Conservation (phyloP, 805 yeast genomes). For the Kuraishia hungarica region DNA sequence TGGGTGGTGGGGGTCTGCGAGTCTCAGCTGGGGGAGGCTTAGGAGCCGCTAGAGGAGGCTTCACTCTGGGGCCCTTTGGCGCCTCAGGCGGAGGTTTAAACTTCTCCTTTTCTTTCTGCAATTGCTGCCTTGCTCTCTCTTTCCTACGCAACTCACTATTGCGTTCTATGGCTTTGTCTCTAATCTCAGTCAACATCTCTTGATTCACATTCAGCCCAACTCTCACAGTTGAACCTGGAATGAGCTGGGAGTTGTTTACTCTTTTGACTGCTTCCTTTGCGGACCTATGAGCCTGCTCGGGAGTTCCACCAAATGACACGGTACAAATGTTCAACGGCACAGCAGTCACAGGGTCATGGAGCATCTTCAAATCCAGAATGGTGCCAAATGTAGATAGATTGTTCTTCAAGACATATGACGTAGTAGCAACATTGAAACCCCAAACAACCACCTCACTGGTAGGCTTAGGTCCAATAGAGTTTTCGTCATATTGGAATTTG, state of each 20-base stretch:
- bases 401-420: slow-evolving; percentile 35
- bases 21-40: background rate
- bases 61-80: slow-evolving; percentile 4
- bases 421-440: slow-evolving; percentile 50
- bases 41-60: background rate
- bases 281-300: slow-evolving; percentile 34
- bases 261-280: slow-evolving; percentile 37
- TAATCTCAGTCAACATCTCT: slow-evolving; percentile 25
- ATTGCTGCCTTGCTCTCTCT: slow-evolving; percentile 18
- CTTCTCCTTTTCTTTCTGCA: slow-evolving; percentile 13
- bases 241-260: slow-evolving; percentile 29
- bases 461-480: slow-evolving; percentile 73
- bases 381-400: slow-evolving; percentile 58
- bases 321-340: slow-evolving; percentile 70
- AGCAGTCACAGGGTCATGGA: slow-evolving; percentile 67
- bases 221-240: slow-evolving; percentile 45
- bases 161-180: slow-evolving; percentile 19
- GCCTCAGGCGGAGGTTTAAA: slow-evolving; percentile 5
- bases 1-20: background rate
- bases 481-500: slow-evolving; percentile 48
- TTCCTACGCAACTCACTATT: slow-evolving; percentile 30
- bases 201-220: slow-evolving; percentile 42
- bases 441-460: slow-evolving; percentile 61
- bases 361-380: slow-evolving; percentile 46
- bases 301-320: slow-evolving; percentile 51